Percentiles rank a stretch among this genome's conserved stretches.
Evolutionary conservation across 352 stramenopile genomes (phyloP).

Genomic region (Phytophthora chlamydospora): DNA sequence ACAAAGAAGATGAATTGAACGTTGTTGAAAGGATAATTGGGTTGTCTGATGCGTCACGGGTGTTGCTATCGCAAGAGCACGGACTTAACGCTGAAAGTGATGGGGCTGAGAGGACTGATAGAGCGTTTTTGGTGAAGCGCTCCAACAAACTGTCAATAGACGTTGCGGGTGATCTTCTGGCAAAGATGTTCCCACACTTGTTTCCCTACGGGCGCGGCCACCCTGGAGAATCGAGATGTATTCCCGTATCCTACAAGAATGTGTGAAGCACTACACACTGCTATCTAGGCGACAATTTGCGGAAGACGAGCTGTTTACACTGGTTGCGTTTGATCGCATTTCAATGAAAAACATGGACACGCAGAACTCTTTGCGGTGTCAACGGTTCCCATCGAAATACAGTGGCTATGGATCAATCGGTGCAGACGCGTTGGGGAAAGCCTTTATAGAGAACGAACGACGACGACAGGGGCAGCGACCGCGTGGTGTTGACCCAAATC

Average conservation of each 20-base stretch:
- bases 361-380: not conserved
- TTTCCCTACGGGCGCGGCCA: conserved; percentile 1
- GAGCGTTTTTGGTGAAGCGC: not conserved
- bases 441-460: not conserved
- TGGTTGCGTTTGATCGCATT: not conserved
- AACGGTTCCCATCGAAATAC: not conserved
- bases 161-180: not conserved
- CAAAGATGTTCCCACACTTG: not conserved
- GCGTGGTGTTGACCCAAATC: too few relatives aligned
- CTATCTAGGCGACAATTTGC: too few relatives aligned
- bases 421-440: too few relatives aligned
- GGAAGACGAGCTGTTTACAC: too few relatives aligned
- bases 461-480: too few relatives aligned
- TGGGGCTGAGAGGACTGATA: not conserved
- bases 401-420: not conserved
- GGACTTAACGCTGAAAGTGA: not conserved
- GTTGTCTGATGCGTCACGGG: not conserved
- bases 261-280: too few relatives aligned
- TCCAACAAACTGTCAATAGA: not conserved
- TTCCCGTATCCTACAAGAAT: too few relatives aligned
- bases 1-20: not conserved
- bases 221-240: too few relatives aligned
- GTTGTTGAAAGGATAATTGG: not conserved
- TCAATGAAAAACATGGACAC: conserved; percentile 11
- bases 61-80: too few relatives aligned